A percentile compares a stretch with the other conserved stretches of the same genome.
Conservation (phyloP, 345 rosid genomes). For the Laguncularia racemosa region DNA sequence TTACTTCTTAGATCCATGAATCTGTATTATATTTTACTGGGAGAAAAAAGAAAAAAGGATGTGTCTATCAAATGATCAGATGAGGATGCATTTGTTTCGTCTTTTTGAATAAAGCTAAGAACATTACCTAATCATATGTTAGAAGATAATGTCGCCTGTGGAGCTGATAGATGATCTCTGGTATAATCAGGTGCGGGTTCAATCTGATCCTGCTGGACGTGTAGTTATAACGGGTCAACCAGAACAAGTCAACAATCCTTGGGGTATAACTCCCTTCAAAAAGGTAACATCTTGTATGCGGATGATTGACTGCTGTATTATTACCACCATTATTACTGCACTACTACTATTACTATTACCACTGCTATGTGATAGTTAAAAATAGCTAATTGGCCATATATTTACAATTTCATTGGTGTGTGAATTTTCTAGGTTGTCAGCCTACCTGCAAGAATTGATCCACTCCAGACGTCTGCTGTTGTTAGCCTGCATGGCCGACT, state of each 20-base stretch:
- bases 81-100: too few relatives aligned
- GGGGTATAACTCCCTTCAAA: conserved; percentile 86
- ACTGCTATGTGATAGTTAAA: background rate
- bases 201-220: conserved; percentile 78
- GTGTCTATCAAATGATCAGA: too few relatives aligned
- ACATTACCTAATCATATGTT: background rate
- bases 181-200: conserved; percentile 63
- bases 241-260: conserved; percentile 74
- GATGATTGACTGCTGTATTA: background rate
- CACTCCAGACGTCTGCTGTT: conserved; percentile 59
- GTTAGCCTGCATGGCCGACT: conserved; percentile 78
- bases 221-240: conserved; percentile 78
- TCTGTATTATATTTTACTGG: too few relatives aligned
- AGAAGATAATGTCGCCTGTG: background rate
- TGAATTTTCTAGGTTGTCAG: conserved; percentile 47
- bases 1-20: too few relatives aligned
- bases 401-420: conserved; percentile 1
- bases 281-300: conserved; percentile 41
- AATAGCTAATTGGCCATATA: background rate
- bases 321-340: background rate
- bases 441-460: conserved; percentile 73
- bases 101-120: too few relatives aligned
- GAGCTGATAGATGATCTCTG: background rate
- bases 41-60: too few relatives aligned
- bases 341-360: background rate